phyloP scores from a whole-genome alignment of 1,284 basidiomycete species.

The Salmacisia buchloeana region DNA sequence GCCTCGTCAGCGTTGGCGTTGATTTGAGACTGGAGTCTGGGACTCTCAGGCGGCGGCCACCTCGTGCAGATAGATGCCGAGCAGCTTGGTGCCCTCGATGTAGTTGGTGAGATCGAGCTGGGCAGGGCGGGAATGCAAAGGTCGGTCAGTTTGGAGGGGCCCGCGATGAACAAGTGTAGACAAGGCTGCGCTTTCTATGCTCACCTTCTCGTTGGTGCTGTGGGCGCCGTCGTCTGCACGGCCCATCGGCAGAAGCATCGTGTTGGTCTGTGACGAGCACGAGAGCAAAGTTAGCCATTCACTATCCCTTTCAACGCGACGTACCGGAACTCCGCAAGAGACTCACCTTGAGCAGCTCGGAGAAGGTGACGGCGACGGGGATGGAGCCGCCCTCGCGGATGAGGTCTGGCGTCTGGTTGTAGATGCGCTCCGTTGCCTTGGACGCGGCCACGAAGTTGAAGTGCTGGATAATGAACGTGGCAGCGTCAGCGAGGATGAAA shows the following conservation, averaged over 20 bases:
- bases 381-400: conserved; percentile 94
- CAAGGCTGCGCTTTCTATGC: background rate
- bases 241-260: conserved; percentile 84
- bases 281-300: background rate
- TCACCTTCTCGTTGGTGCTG: conserved; percentile 82
- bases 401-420: conserved; percentile 75
- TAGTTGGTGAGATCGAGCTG: conserved; percentile 80
- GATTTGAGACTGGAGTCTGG: too few relatives aligned
- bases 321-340: too few relatives aligned
- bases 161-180: background rate
- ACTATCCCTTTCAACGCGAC: conserved; percentile 20
- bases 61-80: conserved; percentile 79
- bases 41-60: conserved; percentile 55
- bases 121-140: background rate
- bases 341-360: conserved; percentile 68
- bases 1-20: too few relatives aligned
- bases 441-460: conserved; percentile 93
- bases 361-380: conserved; percentile 91
- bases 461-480: conserved; percentile 63
- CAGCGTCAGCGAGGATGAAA: conserved; percentile 56
- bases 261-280: conserved; percentile 51
- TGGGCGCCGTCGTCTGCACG: conserved; percentile 71
- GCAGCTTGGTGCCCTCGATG: conserved; percentile 68
- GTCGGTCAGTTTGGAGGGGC: background rate
- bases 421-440: conserved; percentile 74